A percentile compares a stretch with the other conserved stretches of the same genome.
Conservation (phyloP, 768 basidiomycete species). For the Hericium rajendrae region DNA sequence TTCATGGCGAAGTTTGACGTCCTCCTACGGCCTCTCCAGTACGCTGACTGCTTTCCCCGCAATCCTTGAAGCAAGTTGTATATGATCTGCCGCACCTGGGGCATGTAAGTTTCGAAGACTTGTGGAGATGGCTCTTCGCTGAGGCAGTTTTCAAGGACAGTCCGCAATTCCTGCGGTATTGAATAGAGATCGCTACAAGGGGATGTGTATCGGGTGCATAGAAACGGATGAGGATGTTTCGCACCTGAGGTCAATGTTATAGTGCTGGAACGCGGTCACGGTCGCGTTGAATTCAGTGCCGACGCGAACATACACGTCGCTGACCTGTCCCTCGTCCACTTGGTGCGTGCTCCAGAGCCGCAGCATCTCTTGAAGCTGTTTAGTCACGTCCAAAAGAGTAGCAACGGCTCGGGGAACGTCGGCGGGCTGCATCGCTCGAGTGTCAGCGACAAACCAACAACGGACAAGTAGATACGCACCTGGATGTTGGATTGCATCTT, state of each 20-base stretch:
- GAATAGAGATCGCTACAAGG: constrained; percentile 28
- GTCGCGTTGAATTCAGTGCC: constrained; percentile 84
- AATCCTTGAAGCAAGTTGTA: constrained; percentile 32
- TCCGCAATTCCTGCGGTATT: constrained; percentile 29
- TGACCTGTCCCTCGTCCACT: constrained; percentile 63
- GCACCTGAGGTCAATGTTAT: constrained; percentile 72
- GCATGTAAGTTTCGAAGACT: constrained; percentile 28
- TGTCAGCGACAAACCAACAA: not conserved
- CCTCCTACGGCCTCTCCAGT: constrained; percentile 19
- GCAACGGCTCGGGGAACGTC: constrained; percentile 57
- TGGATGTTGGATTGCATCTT: constrained; percentile 10
- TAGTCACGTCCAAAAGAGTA: constrained; percentile 71
- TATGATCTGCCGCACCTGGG: constrained; percentile 27
- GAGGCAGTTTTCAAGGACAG: constrained; percentile 33
- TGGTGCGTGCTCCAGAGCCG: constrained; percentile 55
- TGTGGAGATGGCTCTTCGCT: constrained; percentile 30
- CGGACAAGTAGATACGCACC: not conserved
- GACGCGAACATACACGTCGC: constrained; percentile 82
- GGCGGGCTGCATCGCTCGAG: not conserved
- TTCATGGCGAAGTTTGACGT: not conserved
- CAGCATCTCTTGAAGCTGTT: constrained; percentile 66
- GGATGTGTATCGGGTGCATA: constrained; percentile 2
- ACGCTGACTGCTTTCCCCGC: constrained; percentile 33
- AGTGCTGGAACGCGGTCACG: constrained; percentile 61
- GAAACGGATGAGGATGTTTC: constrained; percentile 18